Percentiles rank a stretch among this genome's conserved stretches.
Conservation (phyloP, 1,284 basidiomycete species). For the Trametes versicolor region DNA sequence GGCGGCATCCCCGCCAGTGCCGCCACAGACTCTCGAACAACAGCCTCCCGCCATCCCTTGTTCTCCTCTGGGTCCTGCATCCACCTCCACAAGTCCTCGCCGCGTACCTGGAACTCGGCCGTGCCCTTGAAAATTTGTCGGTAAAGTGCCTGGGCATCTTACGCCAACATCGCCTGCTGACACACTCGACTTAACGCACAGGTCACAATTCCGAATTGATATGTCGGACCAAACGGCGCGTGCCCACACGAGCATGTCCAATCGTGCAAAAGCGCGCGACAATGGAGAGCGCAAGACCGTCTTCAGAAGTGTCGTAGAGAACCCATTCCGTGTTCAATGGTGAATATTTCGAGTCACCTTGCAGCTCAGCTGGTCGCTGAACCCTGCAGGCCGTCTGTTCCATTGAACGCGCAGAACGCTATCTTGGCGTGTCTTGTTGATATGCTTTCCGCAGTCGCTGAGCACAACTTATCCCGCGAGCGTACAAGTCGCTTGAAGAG, state of each 20-base stretch:
- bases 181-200: background rate
- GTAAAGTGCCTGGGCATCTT: background rate
- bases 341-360: conserved; percentile 39
- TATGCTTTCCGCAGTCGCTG: conserved; percentile 58
- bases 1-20: background rate
- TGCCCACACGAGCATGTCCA: conserved; percentile 64
- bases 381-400: conserved; percentile 68
- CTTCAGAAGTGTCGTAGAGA: conserved; percentile 76
- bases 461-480: conserved; percentile 51
- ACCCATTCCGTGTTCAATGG: conserved; percentile 79
- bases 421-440: conserved; percentile 60
- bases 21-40: background rate
- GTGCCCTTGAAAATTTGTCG: background rate
- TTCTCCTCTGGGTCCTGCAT: background rate
- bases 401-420: conserved; percentile 68
- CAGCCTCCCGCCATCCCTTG: conserved; percentile 1
- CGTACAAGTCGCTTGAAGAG: conserved; percentile 48
- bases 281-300: conserved; percentile 59
- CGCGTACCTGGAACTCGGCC: background rate
- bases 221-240: conserved; percentile 59
- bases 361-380: background rate
- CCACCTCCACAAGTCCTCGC: background rate
- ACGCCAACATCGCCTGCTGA: background rate
- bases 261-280: conserved; percentile 62
- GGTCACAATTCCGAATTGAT: background rate